Conservation (phyloP, 176 grass and related monocot genomes). For the Rhynchospora pubera region DNA sequence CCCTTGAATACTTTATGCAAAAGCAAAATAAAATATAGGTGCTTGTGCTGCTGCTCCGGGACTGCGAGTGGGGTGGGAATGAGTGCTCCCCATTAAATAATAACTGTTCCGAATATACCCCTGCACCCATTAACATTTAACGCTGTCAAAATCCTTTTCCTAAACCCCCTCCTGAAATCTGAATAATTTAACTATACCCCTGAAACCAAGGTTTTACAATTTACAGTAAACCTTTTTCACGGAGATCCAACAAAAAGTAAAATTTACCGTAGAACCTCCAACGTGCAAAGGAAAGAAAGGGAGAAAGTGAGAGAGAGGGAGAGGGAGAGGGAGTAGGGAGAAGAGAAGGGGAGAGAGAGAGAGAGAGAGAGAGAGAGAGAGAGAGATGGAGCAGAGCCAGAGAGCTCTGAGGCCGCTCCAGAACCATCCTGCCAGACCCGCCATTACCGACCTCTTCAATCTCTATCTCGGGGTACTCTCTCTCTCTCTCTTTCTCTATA, state of each 20-base stretch:
- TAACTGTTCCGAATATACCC: no score
- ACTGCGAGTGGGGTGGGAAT: no score
- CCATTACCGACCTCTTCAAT: slow-evolving; percentile 88
- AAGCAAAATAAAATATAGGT: no score
- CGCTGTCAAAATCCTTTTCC: no score
- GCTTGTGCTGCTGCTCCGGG: no score
- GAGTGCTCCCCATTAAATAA: no score
- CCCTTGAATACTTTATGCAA: no score
- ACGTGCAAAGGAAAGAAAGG: not conserved
- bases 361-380: slow-evolving; percentile 8
- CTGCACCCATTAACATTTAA: no score
- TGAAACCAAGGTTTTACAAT: no score
- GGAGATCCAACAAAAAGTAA: not conserved
- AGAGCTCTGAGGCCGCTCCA: slow-evolving; percentile 45
- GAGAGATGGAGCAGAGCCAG: slow-evolving; percentile 25
- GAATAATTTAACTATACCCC: no score
- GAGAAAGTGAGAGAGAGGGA: slow-evolving; percentile 23
- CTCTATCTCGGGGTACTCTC: slow-evolving; percentile 72
- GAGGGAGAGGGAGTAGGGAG: slow-evolving; percentile 15
- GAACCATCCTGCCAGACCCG: slow-evolving; percentile 53
- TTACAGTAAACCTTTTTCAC: not conserved
- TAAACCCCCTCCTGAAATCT: no score
- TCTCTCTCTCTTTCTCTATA: not conserved
- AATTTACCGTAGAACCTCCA: no score
- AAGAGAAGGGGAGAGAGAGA: not conserved